Evolutionary conservation across 2,329 filamentous ascomycete genomes (phyloP).

Genomic region (Aspergillus sp.): DNA sequence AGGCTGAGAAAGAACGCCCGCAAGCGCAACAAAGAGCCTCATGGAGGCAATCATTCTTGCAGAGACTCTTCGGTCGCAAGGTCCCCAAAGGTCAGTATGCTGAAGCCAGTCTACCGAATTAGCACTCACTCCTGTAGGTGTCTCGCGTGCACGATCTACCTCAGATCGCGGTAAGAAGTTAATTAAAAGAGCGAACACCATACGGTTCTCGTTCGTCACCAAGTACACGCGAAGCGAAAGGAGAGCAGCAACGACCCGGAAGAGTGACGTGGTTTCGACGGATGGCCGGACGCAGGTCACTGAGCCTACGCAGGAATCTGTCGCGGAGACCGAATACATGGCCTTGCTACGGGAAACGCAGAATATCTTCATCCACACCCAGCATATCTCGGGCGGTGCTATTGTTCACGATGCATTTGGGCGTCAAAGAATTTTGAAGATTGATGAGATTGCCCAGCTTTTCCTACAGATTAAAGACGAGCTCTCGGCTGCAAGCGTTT

Average conservation of each 20-base stretch:
- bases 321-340: conserved; percentile 23
- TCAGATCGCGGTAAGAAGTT: conserved; percentile 28
- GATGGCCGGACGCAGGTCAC: conserved; percentile 5
- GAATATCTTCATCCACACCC: conserved; percentile 30
- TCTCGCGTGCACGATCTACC: conserved; percentile 27
- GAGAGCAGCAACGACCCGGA: conserved; percentile 16
- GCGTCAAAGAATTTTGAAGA: conserved; percentile 32
- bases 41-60: conserved; percentile 26
- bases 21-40: conserved; percentile 18
- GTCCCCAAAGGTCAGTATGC: conserved; percentile 25
- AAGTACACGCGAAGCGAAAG: conserved; percentile 23
- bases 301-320: conserved; percentile 14
- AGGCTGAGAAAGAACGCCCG: conserved; percentile 1
- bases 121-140: conserved; percentile 20
- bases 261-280: conserved; percentile 17
- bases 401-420: conserved; percentile 34
- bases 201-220: conserved; percentile 33
- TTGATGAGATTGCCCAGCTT: conserved; percentile 33
- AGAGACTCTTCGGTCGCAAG: conserved; percentile 30
- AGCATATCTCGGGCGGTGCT: conserved; percentile 26
- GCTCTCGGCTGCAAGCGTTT: conserved; percentile 22
- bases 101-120: background rate
- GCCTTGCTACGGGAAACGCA: conserved; percentile 19
- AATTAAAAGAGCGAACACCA: conserved; percentile 31
- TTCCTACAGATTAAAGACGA: conserved; percentile 32